A percentile compares a stretch with the other conserved stretches of the same genome.
phyloP scores from a whole-genome alignment of 805 yeast genomes.

The Sugiyamaella qingdaonensis region DNA sequence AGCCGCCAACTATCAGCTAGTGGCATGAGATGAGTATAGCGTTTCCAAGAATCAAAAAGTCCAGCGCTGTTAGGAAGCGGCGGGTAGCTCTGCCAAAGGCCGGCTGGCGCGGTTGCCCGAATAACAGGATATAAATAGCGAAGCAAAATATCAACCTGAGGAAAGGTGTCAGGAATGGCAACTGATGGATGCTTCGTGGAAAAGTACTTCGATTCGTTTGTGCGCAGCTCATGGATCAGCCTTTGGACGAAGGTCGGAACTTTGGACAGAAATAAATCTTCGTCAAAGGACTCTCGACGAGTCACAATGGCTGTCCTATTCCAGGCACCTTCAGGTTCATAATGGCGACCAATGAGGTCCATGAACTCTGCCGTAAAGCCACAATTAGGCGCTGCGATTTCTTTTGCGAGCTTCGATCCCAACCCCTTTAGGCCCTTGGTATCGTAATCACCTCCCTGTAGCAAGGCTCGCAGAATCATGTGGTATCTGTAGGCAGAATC shows the following conservation, averaged over 20 bases:
- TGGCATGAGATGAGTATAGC: background rate
- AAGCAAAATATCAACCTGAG: conserved; percentile 10
- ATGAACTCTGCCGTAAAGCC: conserved; percentile 21
- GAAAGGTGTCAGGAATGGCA: conserved; percentile 17
- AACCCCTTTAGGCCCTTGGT: conserved; percentile 21
- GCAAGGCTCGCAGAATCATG: conserved; percentile 22
- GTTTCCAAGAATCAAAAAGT: background rate
- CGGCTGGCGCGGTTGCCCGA: background rate
- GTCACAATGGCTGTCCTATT: background rate
- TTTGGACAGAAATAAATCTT: background rate
- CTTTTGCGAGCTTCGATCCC: conserved; percentile 21
- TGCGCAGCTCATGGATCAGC: conserved; percentile 21
- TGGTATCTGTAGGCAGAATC: background rate
- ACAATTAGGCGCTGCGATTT: conserved; percentile 13
- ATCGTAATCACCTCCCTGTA: conserved; percentile 31
- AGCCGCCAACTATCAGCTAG: background rate
- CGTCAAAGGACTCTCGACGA: background rate
- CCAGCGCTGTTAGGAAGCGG: background rate
- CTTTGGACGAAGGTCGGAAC: conserved; percentile 13
- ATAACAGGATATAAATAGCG: conserved; percentile 13
- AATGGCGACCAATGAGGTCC: conserved; percentile 8
- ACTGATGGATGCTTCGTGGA: conserved; percentile 7
- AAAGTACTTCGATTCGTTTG: conserved; percentile 21
- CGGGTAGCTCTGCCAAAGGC: background rate
- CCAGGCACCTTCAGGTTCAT: background rate